Base-by-base conservation (phyloP, 768 basidiomycete genomes). In the Filobasidium wieringae region DNA sequence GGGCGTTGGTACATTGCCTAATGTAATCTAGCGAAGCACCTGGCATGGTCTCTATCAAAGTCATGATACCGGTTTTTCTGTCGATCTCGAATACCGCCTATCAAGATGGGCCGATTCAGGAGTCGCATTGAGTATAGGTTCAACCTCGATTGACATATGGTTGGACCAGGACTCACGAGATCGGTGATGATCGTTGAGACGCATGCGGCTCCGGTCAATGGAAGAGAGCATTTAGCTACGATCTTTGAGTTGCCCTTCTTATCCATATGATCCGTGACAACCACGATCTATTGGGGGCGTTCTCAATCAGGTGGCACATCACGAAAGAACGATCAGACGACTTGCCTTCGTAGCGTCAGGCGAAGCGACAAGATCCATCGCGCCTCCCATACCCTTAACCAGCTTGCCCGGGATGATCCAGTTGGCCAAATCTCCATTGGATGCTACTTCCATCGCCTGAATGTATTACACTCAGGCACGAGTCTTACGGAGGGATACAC, bases 351-450 rank as follows among this genome's bases (percentile, higher is more conserved):
- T 95, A 75, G 84, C 84, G 73, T 92, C 89, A 2, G 91, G 91
- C 74, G 90, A 91, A 59, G 90, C 91, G 55, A 89, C 88, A 51
- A 92, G 82, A 70, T 93, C 89, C 89, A 91, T 91, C 8, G 90
- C 90, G 43, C 90, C 91, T 17, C 91, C 90, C 67, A 92, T 90
- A 36, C 60, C 59, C 57, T 64, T 64, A 43, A 64, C 61, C 17
- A 64, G 52, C 77, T 93, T 92, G 17, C 90, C 90, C 0, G 90
- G 91, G 67, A 93, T 89, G 88, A 93, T 95, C 71, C 89, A 95
- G 77, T 95, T 95, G 54, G 91, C 91, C 63, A 95, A 86, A 70
- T 95, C 91, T 41, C 69, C 89, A 0, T 82, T 81, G 61, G 87
- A 83, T 2, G 87, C 88, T 55, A 95, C 91, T 79, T 95, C 84